Base-by-base conservation (phyloP, 2,329 filamentous ascomycete genomes). In the Gyromitra esculenta region DNA sequence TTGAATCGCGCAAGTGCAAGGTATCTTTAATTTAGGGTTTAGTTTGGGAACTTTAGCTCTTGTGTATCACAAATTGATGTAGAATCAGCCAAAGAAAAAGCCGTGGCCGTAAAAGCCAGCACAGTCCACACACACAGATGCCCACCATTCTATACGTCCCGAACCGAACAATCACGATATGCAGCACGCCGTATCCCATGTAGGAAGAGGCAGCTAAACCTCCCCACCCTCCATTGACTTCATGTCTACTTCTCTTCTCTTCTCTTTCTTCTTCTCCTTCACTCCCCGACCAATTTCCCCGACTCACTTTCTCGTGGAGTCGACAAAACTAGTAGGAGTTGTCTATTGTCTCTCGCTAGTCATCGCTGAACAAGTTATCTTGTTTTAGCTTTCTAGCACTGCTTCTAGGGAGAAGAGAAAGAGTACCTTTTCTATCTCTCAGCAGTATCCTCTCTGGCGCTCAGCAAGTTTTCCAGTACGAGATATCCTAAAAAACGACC, bases 151-250 rank as follows among this genome's bases (percentile, higher is more conserved):
- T 72, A n/a, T 64, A 52, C 63, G n/a, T 70, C 43, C 71, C 52
- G 59, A 50, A 43, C 59, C 64, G 31, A 74, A 56, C 18, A 77
- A 75, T 21, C 59, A 69, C 63, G 31, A 48, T 68, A 77, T 77
- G 75, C 71, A 68, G 71, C 66, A 45, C 71, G 56, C 75, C 75
- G 71, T 74, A 41, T 60, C 75, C 64, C 64, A 60, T 56, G 69
- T 73, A 77, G 59, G 45, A 63, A 69, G 64, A 70, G 75, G 52
- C 64, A 69, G 62, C 57, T 66, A 75, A 75, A 74, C 59, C 62
- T 59, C 43, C 60, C 60, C 41, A 65, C 70, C 56, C 66, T 35
- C 56, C 59, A 39, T 59, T 45, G 21, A 57, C 54, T 73, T 73
- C 31, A 67, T 67, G 35, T 60, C 48, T 18, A 37, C 62, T 31